Base-by-base conservation (phyloP, 75 land plant genomes). In the Pinus taeda region DNA sequence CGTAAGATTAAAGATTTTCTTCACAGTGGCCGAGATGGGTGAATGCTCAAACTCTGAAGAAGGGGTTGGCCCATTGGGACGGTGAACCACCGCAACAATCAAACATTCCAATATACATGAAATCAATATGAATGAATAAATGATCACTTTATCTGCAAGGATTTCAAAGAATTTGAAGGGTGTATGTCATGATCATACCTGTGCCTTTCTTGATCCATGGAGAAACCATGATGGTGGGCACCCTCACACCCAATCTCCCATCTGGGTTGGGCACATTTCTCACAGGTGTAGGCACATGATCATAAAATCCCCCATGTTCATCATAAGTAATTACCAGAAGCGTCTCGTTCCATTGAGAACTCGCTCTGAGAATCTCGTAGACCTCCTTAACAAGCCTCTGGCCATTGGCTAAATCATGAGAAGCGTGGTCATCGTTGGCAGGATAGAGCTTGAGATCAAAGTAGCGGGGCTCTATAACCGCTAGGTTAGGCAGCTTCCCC, bases 231-330 rank as follows among this genome's bases (percentile, higher is more conserved):
- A 95, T 90, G 33, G 96, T 83, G 0, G 98, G 98, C 21, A 95
- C 98, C 33, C 98, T 75, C 36, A 95, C 98, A 0, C 98, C 98
- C 73, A 95, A 74, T 11, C 98, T 79, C 11, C 92, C 94, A 67
- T 95, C 98, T 0, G 98, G 98, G 75, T 80, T 91, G 2, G 98
- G 98, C 6, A 95, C 91, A 1, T 88, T 88, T 0, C 62, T 55
- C 2, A 78, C 78, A 0, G 98, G 98, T 9, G 98, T 91, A 1
- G 98, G 85, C 61, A 95, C 98, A 59, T 95, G 98, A 75, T 95
- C 98, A 71, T 82, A 95, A 78, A 86, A 95, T 6, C 98, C 98
- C 15, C 98, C 98, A 62, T 95, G 96, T 75, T 95, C 96, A 55
- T 95, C 98, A 71, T 95, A 95, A 11, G 93, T 90, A 65, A 95